Conservation (phyloP, 1,284 basidiomycete species). For the Pseudozyma sp. region DNA sequence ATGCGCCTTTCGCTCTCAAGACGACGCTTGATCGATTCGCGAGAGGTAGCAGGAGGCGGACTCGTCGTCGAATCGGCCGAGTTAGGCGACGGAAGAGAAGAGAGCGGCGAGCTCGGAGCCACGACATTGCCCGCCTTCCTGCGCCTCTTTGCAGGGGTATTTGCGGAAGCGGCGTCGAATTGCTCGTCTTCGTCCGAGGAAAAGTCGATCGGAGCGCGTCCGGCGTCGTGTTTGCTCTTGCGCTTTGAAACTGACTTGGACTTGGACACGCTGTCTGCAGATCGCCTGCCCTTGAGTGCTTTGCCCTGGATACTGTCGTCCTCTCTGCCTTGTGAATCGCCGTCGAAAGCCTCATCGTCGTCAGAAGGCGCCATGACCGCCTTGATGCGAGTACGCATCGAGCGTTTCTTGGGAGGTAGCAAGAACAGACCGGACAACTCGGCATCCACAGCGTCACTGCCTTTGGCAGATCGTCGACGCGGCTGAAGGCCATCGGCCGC, state of each 20-base stretch:
- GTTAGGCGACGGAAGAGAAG: slow-evolving; percentile 44
- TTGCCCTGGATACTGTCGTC: slow-evolving; percentile 6
- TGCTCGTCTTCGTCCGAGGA: slow-evolving; percentile 31
- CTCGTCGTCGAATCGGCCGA: slow-evolving; percentile 25
- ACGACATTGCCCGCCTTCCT: slow-evolving; percentile 47
- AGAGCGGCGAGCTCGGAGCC: slow-evolving; percentile 49
- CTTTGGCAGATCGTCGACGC: slow-evolving; percentile 12
- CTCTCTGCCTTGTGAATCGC: slow-evolving; percentile 7
- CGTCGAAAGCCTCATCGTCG: slow-evolving; percentile 16
- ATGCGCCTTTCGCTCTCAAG: slow-evolving; percentile 27
- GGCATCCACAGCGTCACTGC: slow-evolving; percentile 17
- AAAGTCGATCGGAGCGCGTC: slow-evolving; percentile 15
- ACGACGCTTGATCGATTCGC: slow-evolving; percentile 32
- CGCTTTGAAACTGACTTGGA: slow-evolving; percentile 20
- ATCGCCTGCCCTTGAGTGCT: slow-evolving; percentile 8
- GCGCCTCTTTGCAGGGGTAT: slow-evolving; percentile 43
- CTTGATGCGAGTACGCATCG: slow-evolving; percentile 62
- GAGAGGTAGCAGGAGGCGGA: slow-evolving; percentile 27
- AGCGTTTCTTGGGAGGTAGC: slow-evolving; percentile 64
- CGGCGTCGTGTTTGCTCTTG: slow-evolving; percentile 24
- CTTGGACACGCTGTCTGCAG: slow-evolving; percentile 8
- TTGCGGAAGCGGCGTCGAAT: slow-evolving; percentile 13
- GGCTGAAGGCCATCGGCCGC: slow-evolving; percentile 19
- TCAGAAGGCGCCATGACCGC: slow-evolving; percentile 35
- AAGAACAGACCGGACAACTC: slow-evolving; percentile 43